A percentile compares a stretch with the other conserved stretches of the same genome.
Conservation (phyloP, 139 green algal genomes). For the Zygnema cylindricum region DNA sequence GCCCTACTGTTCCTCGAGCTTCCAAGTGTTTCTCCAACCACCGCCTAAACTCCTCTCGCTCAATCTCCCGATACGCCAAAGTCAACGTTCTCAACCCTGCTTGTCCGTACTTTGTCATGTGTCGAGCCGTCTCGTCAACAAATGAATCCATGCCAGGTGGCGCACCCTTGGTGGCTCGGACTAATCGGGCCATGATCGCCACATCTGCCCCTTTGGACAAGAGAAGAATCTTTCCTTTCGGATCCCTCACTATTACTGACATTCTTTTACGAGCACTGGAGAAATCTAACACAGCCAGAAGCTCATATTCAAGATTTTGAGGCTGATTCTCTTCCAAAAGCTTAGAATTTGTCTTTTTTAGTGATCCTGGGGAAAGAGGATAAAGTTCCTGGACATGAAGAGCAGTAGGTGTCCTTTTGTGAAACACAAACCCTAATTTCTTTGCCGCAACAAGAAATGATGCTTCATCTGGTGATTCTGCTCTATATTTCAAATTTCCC, state of each 20-base stretch:
- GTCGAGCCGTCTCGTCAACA: conserved; percentile 58
- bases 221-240: conserved; percentile 77
- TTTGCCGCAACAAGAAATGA: conserved; percentile 91
- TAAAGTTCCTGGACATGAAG: neutral
- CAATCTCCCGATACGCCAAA: conserved; percentile 47
- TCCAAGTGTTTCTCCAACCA: conserved; percentile 36
- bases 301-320: conserved; percentile 70
- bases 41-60: conserved; percentile 38
- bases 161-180: neutral
- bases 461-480: conserved; percentile 92
- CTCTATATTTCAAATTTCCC: conserved; percentile 59
- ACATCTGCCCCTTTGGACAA: conserved; percentile 84
- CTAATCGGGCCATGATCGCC: conserved; percentile 33
- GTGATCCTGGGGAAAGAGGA: neutral
- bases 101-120: conserved; percentile 80
- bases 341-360: conserved; percentile 79
- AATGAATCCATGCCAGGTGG: neutral
- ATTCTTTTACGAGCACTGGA: conserved; percentile 68
- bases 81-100: conserved; percentile 86
- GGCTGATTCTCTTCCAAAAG: conserved; percentile 87
- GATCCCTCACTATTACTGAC: conserved; percentile 70
- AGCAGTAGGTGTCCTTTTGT: neutral
- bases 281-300: conserved; percentile 94
- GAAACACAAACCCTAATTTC: conserved; percentile 73
- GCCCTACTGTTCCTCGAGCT: conserved; percentile 4